Evolutionary conservation across 2,329 filamentous ascomycete species (phyloP).

Genomic region (Verticillium nubilum): DNA sequence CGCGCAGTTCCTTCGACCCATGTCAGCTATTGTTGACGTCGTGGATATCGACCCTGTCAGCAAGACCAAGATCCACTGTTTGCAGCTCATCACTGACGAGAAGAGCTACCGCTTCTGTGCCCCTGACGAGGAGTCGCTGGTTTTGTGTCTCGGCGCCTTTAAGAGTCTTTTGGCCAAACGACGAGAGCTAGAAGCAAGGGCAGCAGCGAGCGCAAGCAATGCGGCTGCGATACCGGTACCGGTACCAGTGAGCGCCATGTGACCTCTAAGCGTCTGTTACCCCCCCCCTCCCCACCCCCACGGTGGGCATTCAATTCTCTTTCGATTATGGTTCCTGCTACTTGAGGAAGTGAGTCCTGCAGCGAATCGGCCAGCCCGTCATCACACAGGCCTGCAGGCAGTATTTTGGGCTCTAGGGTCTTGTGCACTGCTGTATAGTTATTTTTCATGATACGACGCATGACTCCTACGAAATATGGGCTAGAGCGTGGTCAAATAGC

Average conservation of each 20-base stretch:
- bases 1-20: slow-evolving; percentile 73
- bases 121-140: slow-evolving; percentile 72
- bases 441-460: neutral
- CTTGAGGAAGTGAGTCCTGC: neutral
- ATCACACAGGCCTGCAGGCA: neutral
- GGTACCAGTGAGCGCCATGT: neutral
- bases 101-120: slow-evolving; percentile 76
- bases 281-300: no score
- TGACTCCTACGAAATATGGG: neutral
- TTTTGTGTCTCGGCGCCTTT: slow-evolving; percentile 82
- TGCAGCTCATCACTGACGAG: slow-evolving; percentile 92
- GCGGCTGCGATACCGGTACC: neutral
- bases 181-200: slow-evolving; percentile 54
- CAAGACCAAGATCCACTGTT: slow-evolving; percentile 76
- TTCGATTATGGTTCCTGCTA: neutral
- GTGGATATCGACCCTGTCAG: slow-evolving; percentile 89
- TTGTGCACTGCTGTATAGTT: slow-evolving; percentile 5
- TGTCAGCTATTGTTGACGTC: slow-evolving; percentile 76
- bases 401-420: neutral
- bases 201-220: slow-evolving; percentile 40
- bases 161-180: slow-evolving; percentile 78
- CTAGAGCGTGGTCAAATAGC: neutral
- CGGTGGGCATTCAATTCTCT: neutral
- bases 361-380: neutral
- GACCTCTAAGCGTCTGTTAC: neutral